These are phyloP conservation scores for Myxozyma nipponensis DNA, from an alignment of 805 yeast species.

Conservation along the genomic window DNA sequence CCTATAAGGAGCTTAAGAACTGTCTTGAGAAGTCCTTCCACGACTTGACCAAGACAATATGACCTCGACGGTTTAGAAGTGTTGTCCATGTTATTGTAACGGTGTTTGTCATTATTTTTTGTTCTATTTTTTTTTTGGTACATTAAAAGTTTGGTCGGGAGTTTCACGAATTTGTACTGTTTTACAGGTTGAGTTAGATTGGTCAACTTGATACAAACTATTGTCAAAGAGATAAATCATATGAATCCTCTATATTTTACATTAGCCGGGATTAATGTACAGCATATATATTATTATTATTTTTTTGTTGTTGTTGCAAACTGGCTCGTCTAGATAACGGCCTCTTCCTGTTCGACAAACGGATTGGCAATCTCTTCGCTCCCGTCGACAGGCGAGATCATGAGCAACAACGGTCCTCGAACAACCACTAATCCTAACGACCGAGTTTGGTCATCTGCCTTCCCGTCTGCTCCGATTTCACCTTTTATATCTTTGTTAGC, in stretches of 20 bases:
- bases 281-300: too few species aligned
- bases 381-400: slow-evolving; percentile 68
- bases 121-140: neutral
- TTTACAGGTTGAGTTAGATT: too few species aligned
- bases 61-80: too few species aligned
- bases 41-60: slow-evolving; percentile 16
- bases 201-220: too few species aligned
- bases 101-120: too few species aligned
- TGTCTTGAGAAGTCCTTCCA: slow-evolving; percentile 24
- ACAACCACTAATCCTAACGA: slow-evolving; percentile 74
- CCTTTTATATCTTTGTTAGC: slow-evolving; percentile 12
- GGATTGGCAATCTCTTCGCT: slow-evolving; percentile 69
- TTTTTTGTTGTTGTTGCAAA: too few species aligned
- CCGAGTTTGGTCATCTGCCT: slow-evolving; percentile 54
- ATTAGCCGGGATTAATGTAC: too few species aligned
- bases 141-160: neutral
- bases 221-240: too few species aligned
- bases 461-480: slow-evolving; percentile 61
- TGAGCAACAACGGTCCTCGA: slow-evolving; percentile 75
- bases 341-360: slow-evolving; percentile 40
- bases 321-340: neutral
- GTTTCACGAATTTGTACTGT: too few species aligned
- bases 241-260: too few species aligned
- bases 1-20: slow-evolving; percentile 67
- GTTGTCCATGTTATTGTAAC: too few species aligned